Evolutionary conservation across 1,139 yeast genomes (phyloP).

Genomic region (Suhomyces ambrosiae): DNA sequence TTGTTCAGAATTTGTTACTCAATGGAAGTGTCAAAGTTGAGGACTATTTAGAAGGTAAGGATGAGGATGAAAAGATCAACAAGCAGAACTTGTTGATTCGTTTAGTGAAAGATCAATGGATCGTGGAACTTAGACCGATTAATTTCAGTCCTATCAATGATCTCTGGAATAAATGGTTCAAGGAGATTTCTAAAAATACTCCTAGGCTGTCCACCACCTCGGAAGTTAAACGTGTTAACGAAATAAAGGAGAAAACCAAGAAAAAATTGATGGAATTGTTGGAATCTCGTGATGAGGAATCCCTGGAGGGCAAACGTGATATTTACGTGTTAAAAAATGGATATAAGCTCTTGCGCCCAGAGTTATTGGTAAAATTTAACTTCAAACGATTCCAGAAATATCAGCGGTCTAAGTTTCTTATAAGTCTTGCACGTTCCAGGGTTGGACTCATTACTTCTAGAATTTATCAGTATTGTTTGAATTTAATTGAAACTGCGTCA

Average conservation of each 20-base stretch:
- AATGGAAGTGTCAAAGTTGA: slow-evolving; percentile 64
- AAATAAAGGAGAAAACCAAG: slow-evolving; percentile 65
- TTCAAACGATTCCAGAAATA: slow-evolving; percentile 67
- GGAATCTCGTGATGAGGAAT: slow-evolving; percentile 27
- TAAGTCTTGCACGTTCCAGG: slow-evolving; percentile 63
- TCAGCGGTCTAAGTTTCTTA: slow-evolving; percentile 65
- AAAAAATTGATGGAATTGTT: slow-evolving; percentile 41
- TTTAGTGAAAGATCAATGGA: slow-evolving; percentile 60
- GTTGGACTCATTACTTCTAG: slow-evolving; percentile 70
- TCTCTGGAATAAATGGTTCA: slow-evolving; percentile 56
- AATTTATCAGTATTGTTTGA: slow-evolving; percentile 63
- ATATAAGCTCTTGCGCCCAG: slow-evolving; percentile 45
- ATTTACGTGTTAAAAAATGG: slow-evolving; percentile 36
- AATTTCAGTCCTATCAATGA: slow-evolving; percentile 53
- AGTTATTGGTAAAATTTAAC: slow-evolving; percentile 61
- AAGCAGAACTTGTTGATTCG: slow-evolving; percentile 42
- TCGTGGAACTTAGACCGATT: slow-evolving; percentile 39
- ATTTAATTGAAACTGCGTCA: slow-evolving; percentile 58
- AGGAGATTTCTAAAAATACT: slow-evolving; percentile 50
- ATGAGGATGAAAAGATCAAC: slow-evolving; percentile 24
- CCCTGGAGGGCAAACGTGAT: slow-evolving; percentile 25
- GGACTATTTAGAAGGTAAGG: slow-evolving; percentile 54
- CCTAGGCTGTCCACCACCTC: slow-evolving; percentile 54
- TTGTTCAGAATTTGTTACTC: slow-evolving; percentile 69
- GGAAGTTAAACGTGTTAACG: slow-evolving; percentile 65